These are phyloP conservation scores for Mimosa pudica DNA, from an alignment of 306 rosid species.

Conservation along the genomic window DNA sequence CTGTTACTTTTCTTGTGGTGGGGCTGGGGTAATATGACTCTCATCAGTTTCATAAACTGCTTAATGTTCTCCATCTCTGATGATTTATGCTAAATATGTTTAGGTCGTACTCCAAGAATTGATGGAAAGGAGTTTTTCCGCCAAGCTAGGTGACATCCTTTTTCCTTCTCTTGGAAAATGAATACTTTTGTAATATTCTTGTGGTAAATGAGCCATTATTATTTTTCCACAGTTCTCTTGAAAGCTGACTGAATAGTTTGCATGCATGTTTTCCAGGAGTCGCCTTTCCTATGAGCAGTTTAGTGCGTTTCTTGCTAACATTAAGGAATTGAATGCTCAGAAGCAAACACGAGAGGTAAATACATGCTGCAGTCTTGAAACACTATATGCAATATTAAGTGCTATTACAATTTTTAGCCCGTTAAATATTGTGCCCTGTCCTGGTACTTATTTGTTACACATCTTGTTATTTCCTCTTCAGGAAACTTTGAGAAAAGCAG, in stretches of 20 bases:
- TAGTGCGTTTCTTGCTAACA: conserved; percentile 94
- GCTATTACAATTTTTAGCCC: background rate
- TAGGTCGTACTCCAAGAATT: conserved; percentile 88
- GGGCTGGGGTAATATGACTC: background rate
- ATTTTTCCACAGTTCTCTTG: background rate
- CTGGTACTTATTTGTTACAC: conserved; percentile 23
- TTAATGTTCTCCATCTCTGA: conserved; percentile 16
- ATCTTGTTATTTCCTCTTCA: conserved; percentile 36
- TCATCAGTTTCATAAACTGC: background rate
- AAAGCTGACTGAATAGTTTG: conserved; percentile 31
- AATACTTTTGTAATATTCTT: background rate
- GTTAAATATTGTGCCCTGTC: background rate
- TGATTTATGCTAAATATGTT: conserved; percentile 24
- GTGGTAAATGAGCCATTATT: no score
- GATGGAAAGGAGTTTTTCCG: conserved; percentile 99
- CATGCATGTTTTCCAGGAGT: conserved; percentile 62
- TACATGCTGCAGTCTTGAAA: background rate
- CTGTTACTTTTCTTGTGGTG: background rate
- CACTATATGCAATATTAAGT: conserved; percentile 28
- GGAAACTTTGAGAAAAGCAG: conserved; percentile 97
- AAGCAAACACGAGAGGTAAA: conserved; percentile 98
- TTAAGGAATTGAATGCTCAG: conserved; percentile 94
- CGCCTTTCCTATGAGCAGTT: conserved; percentile 98
- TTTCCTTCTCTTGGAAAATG: conserved; percentile 12
- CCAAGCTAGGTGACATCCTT: conserved; percentile 73